Conservation (phyloP, 2,329 filamentous ascomycete species). For the Podosphaera fusca region DNA sequence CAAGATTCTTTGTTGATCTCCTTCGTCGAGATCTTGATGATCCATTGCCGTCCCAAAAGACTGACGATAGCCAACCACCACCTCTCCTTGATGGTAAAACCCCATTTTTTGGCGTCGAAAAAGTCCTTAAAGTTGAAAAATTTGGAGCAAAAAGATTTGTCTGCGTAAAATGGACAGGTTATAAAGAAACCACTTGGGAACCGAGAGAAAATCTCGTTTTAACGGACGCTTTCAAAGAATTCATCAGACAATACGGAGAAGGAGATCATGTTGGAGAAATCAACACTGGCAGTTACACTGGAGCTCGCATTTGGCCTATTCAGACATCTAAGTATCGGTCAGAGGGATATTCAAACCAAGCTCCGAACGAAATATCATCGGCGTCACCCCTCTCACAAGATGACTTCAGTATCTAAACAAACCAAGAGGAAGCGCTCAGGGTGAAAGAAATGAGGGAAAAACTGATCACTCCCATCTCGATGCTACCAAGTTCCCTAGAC, state of each 20-base stretch:
- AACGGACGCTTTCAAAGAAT: not conserved
- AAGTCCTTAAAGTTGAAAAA: not conserved
- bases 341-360: not conserved
- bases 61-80: no score
- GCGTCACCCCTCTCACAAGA: not conserved
- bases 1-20: no score
- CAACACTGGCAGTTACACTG: not conserved
- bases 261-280: not conserved
- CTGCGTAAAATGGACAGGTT: not conserved
- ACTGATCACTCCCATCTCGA: no score
- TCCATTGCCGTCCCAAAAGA: no score
- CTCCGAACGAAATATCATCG: not conserved
- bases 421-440: not conserved
- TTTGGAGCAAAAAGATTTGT: no score
- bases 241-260: not conserved
- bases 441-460: no score
- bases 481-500: no score
- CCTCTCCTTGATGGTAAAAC: no score
- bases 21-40: no score
- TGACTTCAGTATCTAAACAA: not conserved
- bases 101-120: no score
- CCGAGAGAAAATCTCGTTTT: not conserved
- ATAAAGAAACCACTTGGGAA: slow-evolving; percentile 1
- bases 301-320: not conserved
- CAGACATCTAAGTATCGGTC: not conserved